Evolutionary conservation across 2,329 filamentous ascomycete species (phyloP).

Genomic region (Aureobasidium sp.): DNA sequence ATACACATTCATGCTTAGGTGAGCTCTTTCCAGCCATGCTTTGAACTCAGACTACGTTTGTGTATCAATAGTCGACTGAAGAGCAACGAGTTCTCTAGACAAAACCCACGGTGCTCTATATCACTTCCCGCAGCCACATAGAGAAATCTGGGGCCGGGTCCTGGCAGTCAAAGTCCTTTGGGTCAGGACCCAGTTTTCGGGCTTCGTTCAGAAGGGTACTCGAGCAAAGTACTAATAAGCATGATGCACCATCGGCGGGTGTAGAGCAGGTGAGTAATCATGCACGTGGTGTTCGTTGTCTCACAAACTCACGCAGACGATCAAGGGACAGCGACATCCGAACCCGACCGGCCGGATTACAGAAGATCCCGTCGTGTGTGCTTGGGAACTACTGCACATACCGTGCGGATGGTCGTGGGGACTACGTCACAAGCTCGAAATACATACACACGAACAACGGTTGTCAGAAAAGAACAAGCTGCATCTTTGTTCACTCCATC

Average conservation of each 20-base stretch:
- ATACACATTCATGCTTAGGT: background rate
- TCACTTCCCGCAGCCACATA: background rate
- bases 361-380: conserved; percentile 2
- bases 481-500: conserved; percentile 5
- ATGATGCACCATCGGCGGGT: background rate
- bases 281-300: background rate
- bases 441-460: background rate
- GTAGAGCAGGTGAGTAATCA: background rate
- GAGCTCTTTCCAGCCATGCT: background rate
- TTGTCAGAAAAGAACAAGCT: conserved; percentile 11
- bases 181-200: background rate
- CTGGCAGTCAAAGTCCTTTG: background rate
- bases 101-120: background rate
- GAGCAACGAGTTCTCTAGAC: background rate
- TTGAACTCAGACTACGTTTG: background rate
- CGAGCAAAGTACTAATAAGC: background rate
- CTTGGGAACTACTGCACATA: conserved; percentile 11
- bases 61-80: background rate
- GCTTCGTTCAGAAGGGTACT: background rate
- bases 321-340: background rate
- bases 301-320: background rate
- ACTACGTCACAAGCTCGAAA: conserved; percentile 7
- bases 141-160: background rate
- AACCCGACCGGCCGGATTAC: conserved; percentile 1
- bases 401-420: conserved; percentile 1